Percentiles rank a stretch among this genome's conserved stretches.
Evolutionary conservation across 83 land plant genomes (phyloP).

Genomic region (Picea mariana): DNA sequence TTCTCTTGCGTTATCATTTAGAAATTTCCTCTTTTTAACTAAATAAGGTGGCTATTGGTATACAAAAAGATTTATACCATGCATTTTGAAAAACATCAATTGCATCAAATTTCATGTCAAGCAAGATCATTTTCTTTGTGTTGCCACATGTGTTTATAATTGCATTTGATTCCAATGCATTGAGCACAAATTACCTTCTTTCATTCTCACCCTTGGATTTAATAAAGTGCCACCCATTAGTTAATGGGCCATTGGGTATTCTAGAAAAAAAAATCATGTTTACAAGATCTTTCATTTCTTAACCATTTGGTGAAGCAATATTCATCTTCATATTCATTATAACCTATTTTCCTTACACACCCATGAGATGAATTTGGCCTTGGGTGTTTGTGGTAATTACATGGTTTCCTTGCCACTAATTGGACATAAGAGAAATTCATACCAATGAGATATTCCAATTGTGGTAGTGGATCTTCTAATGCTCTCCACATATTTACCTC

Average conservation of each 20-base stretch:
- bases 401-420: neutral
- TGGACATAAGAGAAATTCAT: neutral
- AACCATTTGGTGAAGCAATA: too few species aligned
- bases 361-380: neutral
- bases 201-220: neutral
- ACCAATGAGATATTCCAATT: neutral
- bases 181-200: neutral
- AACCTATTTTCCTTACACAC: neutral
- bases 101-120: neutral
- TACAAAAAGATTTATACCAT: neutral
- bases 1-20: too few species aligned
- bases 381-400: neutral
- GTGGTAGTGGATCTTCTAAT: neutral
- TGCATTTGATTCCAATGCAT: neutral
- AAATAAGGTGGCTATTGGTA: neutral
- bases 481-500: too few species aligned
- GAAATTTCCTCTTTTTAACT: too few species aligned
- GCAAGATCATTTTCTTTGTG: neutral
- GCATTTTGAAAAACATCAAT: neutral
- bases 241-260: neutral
- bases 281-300: too few species aligned
- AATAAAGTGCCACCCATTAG: neutral
- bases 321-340: neutral
- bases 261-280: neutral
- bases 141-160: neutral